Conservation (phyloP, 768 basidiomycete genomes). For the Neoboletus brunneissimus region DNA sequence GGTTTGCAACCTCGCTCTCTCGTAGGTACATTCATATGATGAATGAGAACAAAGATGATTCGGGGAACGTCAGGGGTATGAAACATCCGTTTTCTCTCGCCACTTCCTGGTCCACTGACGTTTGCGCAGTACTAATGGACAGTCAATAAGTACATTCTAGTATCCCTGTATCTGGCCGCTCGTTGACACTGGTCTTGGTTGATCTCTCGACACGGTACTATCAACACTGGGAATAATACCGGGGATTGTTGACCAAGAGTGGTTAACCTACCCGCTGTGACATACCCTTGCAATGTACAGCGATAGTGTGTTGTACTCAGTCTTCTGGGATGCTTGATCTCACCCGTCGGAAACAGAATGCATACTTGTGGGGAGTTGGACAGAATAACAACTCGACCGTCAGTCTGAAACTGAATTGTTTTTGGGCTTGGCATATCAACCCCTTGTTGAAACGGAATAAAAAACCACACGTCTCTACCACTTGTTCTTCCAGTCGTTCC, state of each 20-base stretch:
- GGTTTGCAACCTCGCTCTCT: not conserved
- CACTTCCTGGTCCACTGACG: not conserved
- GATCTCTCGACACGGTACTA: not conserved
- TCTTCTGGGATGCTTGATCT: not conserved
- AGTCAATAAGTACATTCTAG: not conserved
- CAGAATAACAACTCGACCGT: not conserved
- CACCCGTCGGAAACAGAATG: constrained; percentile 3
- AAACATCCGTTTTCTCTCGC: not conserved
- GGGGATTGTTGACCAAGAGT: not conserved
- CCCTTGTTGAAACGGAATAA: not conserved
- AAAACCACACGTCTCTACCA: not conserved
- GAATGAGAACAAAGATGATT: constrained; percentile 5
- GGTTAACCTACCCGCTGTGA: not conserved
- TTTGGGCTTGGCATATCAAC: not conserved
- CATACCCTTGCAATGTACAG: not conserved
- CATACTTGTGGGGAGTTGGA: not conserved
- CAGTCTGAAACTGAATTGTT: constrained; percentile 1
- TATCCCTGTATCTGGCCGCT: not conserved
- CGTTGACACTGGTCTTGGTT: not conserved
- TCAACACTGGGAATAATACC: not conserved
- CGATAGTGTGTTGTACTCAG: not conserved
- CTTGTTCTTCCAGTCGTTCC: constrained; percentile 8
- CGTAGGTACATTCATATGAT: constrained; percentile 28
- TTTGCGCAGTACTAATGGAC: not conserved
- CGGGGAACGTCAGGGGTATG: not conserved